Evolutionary conservation across 1,284 basidiomycete species (phyloP).

Genomic region (Hortiboletus rubellus): DNA sequence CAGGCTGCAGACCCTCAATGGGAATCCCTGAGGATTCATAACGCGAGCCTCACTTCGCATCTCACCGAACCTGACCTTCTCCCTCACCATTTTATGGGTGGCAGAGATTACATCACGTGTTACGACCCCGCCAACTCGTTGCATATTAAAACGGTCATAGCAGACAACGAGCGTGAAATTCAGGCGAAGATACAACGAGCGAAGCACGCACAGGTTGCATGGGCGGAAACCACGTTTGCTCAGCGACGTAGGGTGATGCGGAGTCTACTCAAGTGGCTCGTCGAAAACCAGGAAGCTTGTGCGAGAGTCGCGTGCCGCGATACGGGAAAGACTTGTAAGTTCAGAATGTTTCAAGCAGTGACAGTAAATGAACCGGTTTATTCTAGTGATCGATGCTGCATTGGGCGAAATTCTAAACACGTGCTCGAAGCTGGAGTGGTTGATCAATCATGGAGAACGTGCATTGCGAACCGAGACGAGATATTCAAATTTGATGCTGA

Average conservation of each 20-base stretch:
- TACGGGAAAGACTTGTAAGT: constrained; percentile 92
- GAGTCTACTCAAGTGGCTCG: constrained; percentile 87
- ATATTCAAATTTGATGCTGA: constrained; percentile 73
- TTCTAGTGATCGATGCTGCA: constrained; percentile 81
- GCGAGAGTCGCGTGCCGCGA: constrained; percentile 91
- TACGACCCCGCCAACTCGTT: constrained; percentile 89
- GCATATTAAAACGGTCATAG: constrained; percentile 68
- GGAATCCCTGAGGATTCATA: constrained; percentile 52
- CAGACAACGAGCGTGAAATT: constrained; percentile 71
- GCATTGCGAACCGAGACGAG: constrained; percentile 71
- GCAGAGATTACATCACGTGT: constrained; percentile 75
- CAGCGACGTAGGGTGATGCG: constrained; percentile 80
- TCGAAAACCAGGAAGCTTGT: constrained; percentile 83
- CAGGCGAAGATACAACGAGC: constrained; percentile 68
- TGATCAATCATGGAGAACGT: constrained; percentile 79
- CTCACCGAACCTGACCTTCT: constrained; percentile 57
- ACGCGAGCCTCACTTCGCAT: constrained; percentile 66
- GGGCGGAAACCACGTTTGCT: constrained; percentile 73
- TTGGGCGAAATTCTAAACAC: constrained; percentile 89
- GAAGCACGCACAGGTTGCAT: constrained; percentile 64
- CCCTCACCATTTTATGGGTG: constrained; percentile 45
- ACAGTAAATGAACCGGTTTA: constrained; percentile 3
- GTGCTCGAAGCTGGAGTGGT: constrained; percentile 86
- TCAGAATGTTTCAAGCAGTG: background rate
- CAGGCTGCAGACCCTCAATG: constrained; percentile 59